Percentiles rank a stretch among this genome's conserved stretches.
Conservation (phyloP, 495 filamentous ascomycete species). For the Barbatosphaeria neglecta region DNA sequence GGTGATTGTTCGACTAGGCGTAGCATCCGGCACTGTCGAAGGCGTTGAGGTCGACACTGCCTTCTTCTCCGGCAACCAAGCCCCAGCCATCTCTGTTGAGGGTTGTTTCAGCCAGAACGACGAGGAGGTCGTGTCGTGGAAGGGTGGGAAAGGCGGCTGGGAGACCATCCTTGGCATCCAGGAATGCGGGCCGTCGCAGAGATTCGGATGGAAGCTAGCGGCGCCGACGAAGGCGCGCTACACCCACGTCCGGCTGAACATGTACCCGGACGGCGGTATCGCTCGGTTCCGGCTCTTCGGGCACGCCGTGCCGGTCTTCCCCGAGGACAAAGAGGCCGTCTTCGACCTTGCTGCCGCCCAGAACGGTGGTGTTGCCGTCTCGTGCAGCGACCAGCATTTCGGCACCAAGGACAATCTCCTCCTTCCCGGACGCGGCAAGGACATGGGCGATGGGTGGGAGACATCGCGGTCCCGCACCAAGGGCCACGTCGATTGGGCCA, state of each 20-base stretch:
- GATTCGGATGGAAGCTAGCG: slow-evolving; percentile 68
- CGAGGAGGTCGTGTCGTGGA: slow-evolving; percentile 47
- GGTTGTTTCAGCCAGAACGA: slow-evolving; percentile 55
- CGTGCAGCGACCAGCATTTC: slow-evolving; percentile 78
- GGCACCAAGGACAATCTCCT: slow-evolving; percentile 74
- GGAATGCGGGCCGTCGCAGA: slow-evolving; percentile 62
- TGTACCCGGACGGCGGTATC: slow-evolving; percentile 95
- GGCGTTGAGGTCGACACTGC: slow-evolving; percentile 82
- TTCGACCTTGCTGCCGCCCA: slow-evolving; percentile 77
- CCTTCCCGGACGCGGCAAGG: slow-evolving; percentile 70
- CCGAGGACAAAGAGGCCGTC: slow-evolving; percentile 44
- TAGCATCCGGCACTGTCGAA: slow-evolving; percentile 59
- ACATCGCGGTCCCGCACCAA: slow-evolving; percentile 66
- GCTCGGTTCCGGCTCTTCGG: slow-evolving; percentile 77
- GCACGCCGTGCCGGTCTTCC: slow-evolving; percentile 60
- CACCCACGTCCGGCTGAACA: slow-evolving; percentile 75
- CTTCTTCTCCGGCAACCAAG: slow-evolving; percentile 81
- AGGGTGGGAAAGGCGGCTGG: slow-evolving; percentile 50
- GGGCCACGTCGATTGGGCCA: slow-evolving; percentile 77
- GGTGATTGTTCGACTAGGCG: slow-evolving; percentile 71
- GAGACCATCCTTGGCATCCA: slow-evolving; percentile 57
- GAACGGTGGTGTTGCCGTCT: slow-evolving; percentile 65
- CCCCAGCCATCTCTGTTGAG: slow-evolving; percentile 71
- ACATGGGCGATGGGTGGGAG: slow-evolving; percentile 97
- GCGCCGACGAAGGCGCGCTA: slow-evolving; percentile 50